Base-by-base conservation (phyloP, 192 early-diverging fungal species). In the Spizellomyces punctatus region DNA sequence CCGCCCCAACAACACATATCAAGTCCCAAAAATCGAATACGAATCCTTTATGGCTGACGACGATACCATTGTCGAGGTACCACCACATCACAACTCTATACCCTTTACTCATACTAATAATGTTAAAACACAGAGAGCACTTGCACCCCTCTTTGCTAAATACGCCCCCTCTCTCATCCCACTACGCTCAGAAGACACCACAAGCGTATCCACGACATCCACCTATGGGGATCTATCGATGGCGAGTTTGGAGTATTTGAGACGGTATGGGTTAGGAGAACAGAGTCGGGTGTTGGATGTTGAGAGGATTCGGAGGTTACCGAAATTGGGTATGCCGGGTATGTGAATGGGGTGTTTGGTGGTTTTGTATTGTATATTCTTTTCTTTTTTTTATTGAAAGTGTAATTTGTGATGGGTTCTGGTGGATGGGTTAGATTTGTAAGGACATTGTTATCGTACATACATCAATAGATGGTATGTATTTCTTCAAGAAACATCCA, bases 21-120 rank as follows among this genome's bases (percentile, higher is more conserved):
- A n/a, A n/a, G n/a, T 73, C 50, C 72, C 72, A 10, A 22, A 42
- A 43, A 73, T 73, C 42, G 72, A 73, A 46, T 73, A 73, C 27
- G 64, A 73, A 54, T 73, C 72, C 0, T 63, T 73, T 57, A 46
- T 73, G 1, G 49, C 10, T 10, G 68, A 62, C 8, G 71, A 64
- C 12, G 71, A 72, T 58, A 64, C 71, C 10, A 61, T 72, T 6
- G 50, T 64, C 16, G 71, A 72, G 50, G 71, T 70, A 59, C 44
- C 9, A 8, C 22, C 27, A 10, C 22, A 60, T 9, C 10, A 60
- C 58, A 60, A 16, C 19, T 9, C 9, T 19, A 27, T 21, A 12
- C 10, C 8, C 58, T 60, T 60, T 21, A 21, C 58, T 21, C 58
- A 21, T 10, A 12, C 19, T 46, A 12, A 22, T 17, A 6, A 19